phyloP scores from a whole-genome alignment of 2,329 filamentous ascomycete genomes.

The Helotiales sp. region DNA sequence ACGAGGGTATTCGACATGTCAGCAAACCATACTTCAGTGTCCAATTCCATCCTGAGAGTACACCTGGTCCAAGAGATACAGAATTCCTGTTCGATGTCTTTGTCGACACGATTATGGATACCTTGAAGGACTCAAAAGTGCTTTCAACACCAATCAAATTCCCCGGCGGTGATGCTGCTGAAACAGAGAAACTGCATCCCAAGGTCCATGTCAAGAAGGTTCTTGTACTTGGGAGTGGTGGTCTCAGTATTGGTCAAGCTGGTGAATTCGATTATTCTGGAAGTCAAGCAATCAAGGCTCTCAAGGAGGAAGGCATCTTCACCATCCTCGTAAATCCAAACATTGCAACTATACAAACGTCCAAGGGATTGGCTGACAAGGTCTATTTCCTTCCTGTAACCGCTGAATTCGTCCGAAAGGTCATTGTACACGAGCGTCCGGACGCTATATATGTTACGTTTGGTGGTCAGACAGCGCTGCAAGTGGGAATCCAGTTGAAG shows the following conservation, averaged over 20 bases:
- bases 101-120: slow-evolving; percentile 77
- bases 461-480: slow-evolving; percentile 94
- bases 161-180: slow-evolving; percentile 78
- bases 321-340: slow-evolving; percentile 98
- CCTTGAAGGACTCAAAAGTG: slow-evolving; percentile 64
- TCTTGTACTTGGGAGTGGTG: slow-evolving; percentile 88
- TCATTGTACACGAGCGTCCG: slow-evolving; percentile 90
- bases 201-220: slow-evolving; percentile 90
- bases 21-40: slow-evolving; percentile 94
- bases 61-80: slow-evolving; percentile 90
- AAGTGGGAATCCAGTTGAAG: slow-evolving; percentile 95
- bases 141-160: slow-evolving; percentile 78
- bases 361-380: slow-evolving; percentile 95
- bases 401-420: slow-evolving; percentile 94
- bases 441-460: slow-evolving; percentile 98
- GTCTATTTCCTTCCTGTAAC: slow-evolving; percentile 98
- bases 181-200: slow-evolving; percentile 76
- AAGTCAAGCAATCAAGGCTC: slow-evolving; percentile 95
- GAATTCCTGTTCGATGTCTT: slow-evolving; percentile 98
- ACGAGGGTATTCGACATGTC: slow-evolving; percentile 92
- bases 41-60: slow-evolving; percentile 99
- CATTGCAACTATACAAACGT: slow-evolving; percentile 98
- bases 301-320: slow-evolving; percentile 98
- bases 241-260: slow-evolving; percentile 94
- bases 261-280: slow-evolving; percentile 99